Evolutionary conservation across 1,284 basidiomycete genomes (phyloP), one percentile per base, ranked within the genome.

Genomic region (Moniliophthora roreri): DNA sequence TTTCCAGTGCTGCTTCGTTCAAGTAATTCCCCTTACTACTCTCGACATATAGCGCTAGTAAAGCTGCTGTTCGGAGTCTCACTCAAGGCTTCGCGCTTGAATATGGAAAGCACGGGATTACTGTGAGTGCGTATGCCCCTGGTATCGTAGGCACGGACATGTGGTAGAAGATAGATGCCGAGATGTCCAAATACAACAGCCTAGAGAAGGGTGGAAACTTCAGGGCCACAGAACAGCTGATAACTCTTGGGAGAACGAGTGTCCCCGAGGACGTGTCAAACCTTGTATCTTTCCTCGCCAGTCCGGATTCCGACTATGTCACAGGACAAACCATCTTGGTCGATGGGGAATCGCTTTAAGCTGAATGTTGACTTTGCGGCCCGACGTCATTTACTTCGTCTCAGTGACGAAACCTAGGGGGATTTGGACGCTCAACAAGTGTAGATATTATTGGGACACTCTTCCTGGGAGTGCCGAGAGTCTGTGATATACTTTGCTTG

Each of bases 51-150:
- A 40, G 54, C n/a, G 51, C 54, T 34, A 52, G 47, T 15, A 56
- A 56, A 50, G 54, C 54, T 3, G 54, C 54, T 35, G 54, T 56
- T 18, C 51, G 54, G n/a, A 52, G 51, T 36, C 51, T 56, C 40
- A 56, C 54, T 8, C 54, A 56, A 24, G 42, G 51, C 18, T 49
- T 56, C 11, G 54, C 54, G 1, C 24, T 44, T 21, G 54, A 56
- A 28, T 51, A 52, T 9, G 54, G 47, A 16, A 20, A 28, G 9
- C 24, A 56, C 42, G 46, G 47, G 16, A 52, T 56, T 21, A 56
- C 54, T 28, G 54, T 56, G 10, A 56, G 52, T 20, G 54, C 46
- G 20, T 53, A 53, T 24, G 36, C 24, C 21, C 56, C 56, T 32
- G 24, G 36, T 15, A 24, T 11, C 4, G 36, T 40, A 20, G 48